Percentiles rank a stretch among this genome's conserved stretches.
phyloP scores from a whole-genome alignment of 352 stramenopile genomes.

The Phytophthora sojae region DNA sequence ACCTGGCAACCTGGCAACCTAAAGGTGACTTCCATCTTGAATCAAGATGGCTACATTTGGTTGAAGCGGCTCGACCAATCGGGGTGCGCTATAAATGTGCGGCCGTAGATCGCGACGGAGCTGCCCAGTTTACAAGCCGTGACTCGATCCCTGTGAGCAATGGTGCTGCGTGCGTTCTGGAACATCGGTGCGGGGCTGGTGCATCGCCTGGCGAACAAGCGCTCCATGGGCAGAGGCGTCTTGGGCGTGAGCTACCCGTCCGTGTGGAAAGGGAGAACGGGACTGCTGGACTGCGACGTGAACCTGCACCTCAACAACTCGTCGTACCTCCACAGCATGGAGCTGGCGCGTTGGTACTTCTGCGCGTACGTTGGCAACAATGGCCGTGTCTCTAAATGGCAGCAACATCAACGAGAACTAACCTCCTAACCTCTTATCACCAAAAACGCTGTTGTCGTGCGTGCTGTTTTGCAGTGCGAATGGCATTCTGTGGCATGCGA shows the following conservation, averaged over 20 bases:
- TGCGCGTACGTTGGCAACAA: constrained; percentile 54
- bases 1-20: too few species aligned
- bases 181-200: constrained; percentile 67
- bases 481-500: constrained; percentile 57
- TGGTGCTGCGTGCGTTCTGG: constrained; percentile 80
- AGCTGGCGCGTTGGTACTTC: constrained; percentile 88
- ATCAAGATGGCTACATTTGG: constrained; percentile 23
- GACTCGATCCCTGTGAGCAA: constrained; percentile 11
- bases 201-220: constrained; percentile 65
- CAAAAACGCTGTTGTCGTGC: neutral
- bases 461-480: constrained; percentile 36
- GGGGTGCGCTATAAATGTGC: constrained; percentile 8
- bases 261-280: constrained; percentile 70
- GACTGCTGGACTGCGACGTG: constrained; percentile 82
- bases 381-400: neutral
- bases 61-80: constrained; percentile 29
- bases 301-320: constrained; percentile 91
- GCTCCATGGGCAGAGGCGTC: constrained; percentile 49
- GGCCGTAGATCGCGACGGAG: constrained; percentile 3
- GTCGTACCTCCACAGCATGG: constrained; percentile 84
- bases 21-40: too few species aligned
- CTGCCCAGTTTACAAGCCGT: constrained; percentile 4
- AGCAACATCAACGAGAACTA: neutral
- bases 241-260: constrained; percentile 71
- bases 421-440: neutral